Conservation (phyloP, 2,329 filamentous ascomycete species). For the Cadophora luteo-olivacea region DNA sequence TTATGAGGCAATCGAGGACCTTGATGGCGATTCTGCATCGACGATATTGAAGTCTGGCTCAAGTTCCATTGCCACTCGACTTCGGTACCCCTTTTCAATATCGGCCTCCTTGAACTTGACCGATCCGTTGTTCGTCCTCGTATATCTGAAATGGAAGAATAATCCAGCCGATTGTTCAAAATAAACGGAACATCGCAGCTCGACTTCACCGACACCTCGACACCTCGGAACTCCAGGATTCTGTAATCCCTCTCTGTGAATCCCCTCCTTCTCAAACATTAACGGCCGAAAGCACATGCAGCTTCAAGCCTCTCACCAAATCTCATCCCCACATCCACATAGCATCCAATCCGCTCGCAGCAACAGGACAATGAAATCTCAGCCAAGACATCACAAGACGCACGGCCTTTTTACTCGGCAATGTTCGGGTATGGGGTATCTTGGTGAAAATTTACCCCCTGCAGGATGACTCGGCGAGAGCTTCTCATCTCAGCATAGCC, state of each 20-base stretch:
- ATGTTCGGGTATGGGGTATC: constrained; percentile 2
- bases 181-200: background rate
- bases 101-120: background rate
- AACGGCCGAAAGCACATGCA: constrained; percentile 13
- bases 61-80: no score
- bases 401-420: constrained; percentile 13
- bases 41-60: background rate
- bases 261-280: background rate
- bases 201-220: background rate
- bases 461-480: background rate
- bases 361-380: no score
- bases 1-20: background rate
- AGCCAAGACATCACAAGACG: constrained; percentile 8
- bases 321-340: no score
- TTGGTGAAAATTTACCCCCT: background rate
- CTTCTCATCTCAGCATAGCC: background rate
- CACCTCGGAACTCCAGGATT: background rate
- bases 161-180: background rate
- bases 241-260: background rate
- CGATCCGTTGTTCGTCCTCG: background rate
- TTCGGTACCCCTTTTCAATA: background rate
- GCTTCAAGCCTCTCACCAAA: background rate
- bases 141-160: background rate
- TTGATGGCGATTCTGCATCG: background rate
- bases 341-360: no score